Evolutionary conservation across 2,329 filamentous ascomycete genomes (phyloP), one percentile per base, ranked within the genome.

Genomic region (Fusarium pseudoanthophilum): DNA sequence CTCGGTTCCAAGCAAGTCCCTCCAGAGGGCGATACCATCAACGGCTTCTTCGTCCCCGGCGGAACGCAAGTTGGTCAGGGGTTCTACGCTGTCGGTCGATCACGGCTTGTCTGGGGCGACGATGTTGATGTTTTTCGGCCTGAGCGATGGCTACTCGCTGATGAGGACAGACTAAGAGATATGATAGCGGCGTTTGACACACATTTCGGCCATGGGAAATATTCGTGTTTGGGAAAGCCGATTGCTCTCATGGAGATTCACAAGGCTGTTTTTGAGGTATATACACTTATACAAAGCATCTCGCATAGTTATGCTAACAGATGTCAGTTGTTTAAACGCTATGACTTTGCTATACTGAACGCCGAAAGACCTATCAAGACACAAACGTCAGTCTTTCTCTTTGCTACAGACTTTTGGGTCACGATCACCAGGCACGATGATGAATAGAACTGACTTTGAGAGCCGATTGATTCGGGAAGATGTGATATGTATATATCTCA

Each of bases 1-100:
- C 71, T 89, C 18, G 87, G 87, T 75, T 89, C 89, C 75, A 86
- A 86, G 21, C 83, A 87, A 1, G 86, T 86, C 0, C 88, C 89
- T 0, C 82, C 84, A 2, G 84, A 85, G 71, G 89, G 88, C 13
- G 85, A 85, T 40, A 83, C 85, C 64, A 80, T 89, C 26, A 86
- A 87, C 56, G 88, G 87, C 11, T 77, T 83, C 20, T 83, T 84
- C 68, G 83, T 90, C 42, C 85, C 86, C 2, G 87, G 83, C 3
- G 88, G 88, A 26, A 89, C 87, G 0, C 79, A 83, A 15, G 77
- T 90, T 13, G 88, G 87, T 0, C 83, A 87, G 30, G 89, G 89
- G 59, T 86, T 86, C 5, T 88, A 87, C 82, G 87, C 88, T 5
- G 74, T 90, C 60, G 85, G 87, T 48, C 81, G 87, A 2, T 85